Base-by-base conservation (phyloP, 306 rosid species). In the Mucuna pruriens region DNA sequence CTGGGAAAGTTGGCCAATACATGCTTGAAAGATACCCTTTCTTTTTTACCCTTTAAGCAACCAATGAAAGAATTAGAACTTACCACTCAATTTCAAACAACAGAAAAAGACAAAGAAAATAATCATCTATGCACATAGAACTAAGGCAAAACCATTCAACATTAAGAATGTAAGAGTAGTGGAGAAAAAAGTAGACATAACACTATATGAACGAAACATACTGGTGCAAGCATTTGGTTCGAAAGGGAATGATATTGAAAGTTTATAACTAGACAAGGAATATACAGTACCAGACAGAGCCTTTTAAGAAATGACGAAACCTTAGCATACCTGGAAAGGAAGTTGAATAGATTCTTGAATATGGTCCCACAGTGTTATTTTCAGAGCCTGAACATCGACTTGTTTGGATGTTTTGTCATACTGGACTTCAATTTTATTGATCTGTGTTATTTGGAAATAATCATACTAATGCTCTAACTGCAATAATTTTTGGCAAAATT, bases 401-500 rank as follows among this genome's bases (percentile, higher is more conserved):
- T 91, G 97, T 79, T 91, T 95, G 55, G 97, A 90, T 51, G 93
- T 91, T 90, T 91, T 90, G 88, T 93, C 99, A 81, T 87, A 91
- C 83, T 90, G 94, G 52, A 95, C 99, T 89, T 95, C 91, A 69
- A 93, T 86, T 91, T 91, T 93, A 75, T 89, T 95, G 71, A 95
- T 91, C 97, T 95, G 90, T 13, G 63, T 83, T 34, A 73, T 88
- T 83, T 3, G 61, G 17, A 87, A 71, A 79, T 29, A 86, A 76
- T 80, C 82, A 78, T 67, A 63, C 44, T 57, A 45, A 34, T 51
- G 76, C 61, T 62, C 51, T 39, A 71, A 63, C 49, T 12, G 62
- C 77, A 33, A 40, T 48, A 46, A 25, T 9, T 48, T 71, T 5
- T 20, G 22, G 39, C 12, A 74, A 74, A 73, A 13, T 7, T 40